phyloP scores from a whole-genome alignment of 1,284 basidiomycete genomes.

The Athelia sp. region DNA sequence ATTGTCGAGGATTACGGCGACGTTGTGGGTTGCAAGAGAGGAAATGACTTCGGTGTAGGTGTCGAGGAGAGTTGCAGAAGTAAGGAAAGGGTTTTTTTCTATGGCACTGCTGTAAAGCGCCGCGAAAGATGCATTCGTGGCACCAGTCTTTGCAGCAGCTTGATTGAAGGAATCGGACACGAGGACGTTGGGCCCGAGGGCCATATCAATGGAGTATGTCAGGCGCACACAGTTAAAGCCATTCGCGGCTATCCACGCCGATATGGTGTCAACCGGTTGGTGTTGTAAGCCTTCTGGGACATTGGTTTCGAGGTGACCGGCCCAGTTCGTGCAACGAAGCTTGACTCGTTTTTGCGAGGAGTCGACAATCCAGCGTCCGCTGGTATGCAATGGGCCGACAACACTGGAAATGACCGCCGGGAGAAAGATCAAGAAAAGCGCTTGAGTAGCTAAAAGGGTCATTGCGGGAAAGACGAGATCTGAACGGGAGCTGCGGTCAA shows the following conservation, averaged over 20 bases:
- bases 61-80: slow-evolving; percentile 6
- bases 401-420: not conserved
- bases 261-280: slow-evolving; percentile 12
- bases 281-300: slow-evolving; percentile 15
- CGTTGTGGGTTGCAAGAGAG: slow-evolving; percentile 5
- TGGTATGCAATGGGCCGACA: slow-evolving; percentile 2
- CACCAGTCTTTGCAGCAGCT: slow-evolving; percentile 9
- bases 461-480: too few relatives aligned
- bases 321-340: slow-evolving; percentile 16
- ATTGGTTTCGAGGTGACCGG: slow-evolving; percentile 12
- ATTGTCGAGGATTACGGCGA: slow-evolving; percentile 14
- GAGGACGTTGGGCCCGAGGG: slow-evolving; percentile 11
- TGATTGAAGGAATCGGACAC: slow-evolving; percentile 12
- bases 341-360: slow-evolving; percentile 12
- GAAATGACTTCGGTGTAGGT: slow-evolving; percentile 12
- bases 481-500: too few relatives aligned
- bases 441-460: too few relatives aligned
- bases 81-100: too few relatives aligned
- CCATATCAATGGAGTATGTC: slow-evolving; percentile 15
- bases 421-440: not conserved
- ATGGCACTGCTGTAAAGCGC: too few relatives aligned
- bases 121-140: not conserved
- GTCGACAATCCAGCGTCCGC: slow-evolving; percentile 13
- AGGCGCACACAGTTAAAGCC: slow-evolving; percentile 17
- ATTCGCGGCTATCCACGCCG: slow-evolving; percentile 12